A percentile compares a stretch with the other conserved stretches of the same genome.
phyloP scores from a whole-genome alignment of 257 asterid species.

The Linderniella brevidens region DNA sequence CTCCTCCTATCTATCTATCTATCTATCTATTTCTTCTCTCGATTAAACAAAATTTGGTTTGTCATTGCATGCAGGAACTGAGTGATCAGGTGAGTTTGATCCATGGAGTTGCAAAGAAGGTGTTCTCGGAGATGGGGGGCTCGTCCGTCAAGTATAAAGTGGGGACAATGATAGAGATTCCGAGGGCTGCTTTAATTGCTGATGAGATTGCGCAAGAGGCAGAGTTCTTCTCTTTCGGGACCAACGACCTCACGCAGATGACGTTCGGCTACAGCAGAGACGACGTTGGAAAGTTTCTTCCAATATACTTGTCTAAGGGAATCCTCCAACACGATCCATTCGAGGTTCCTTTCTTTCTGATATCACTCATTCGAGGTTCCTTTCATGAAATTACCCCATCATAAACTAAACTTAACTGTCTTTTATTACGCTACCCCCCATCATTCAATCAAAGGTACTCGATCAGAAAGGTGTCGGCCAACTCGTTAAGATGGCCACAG shows the following conservation, averaged over 20 bases:
- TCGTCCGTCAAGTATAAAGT: slow-evolving; percentile 55
- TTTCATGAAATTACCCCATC: too few relatives aligned
- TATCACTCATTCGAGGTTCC: slow-evolving; percentile 86
- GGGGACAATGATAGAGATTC: slow-evolving; percentile 95
- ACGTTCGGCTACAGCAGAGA: slow-evolving; percentile 96
- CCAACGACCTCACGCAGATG: slow-evolving; percentile 95
- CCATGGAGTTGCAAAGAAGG: slow-evolving; percentile 51
- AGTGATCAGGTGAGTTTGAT: slow-evolving; percentile 61
- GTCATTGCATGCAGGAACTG: slow-evolving; percentile 35
- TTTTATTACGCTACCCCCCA: too few relatives aligned
- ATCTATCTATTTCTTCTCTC: too few relatives aligned
- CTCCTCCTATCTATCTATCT: too few relatives aligned
- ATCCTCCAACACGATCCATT: slow-evolving; percentile 88
- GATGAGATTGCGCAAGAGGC: slow-evolving; percentile 98
- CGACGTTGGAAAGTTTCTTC: slow-evolving; percentile 91
- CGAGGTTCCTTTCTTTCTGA: slow-evolving; percentile 43
- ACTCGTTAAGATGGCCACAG: slow-evolving; percentile 81
- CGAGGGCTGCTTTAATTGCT: slow-evolving; percentile 92
- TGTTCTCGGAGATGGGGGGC: slow-evolving; percentile 84
- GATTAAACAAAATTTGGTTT: too few relatives aligned
- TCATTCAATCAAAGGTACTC: slow-evolving; percentile 17
- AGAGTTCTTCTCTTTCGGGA: slow-evolving; percentile 95
- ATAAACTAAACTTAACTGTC: too few relatives aligned
- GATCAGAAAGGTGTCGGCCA: slow-evolving; percentile 96
- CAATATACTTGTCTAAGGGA: slow-evolving; percentile 69